These are phyloP conservation scores for Chytridium lagenaria DNA, from an alignment of 371 early-diverging fungal species.

Conservation along the genomic window DNA sequence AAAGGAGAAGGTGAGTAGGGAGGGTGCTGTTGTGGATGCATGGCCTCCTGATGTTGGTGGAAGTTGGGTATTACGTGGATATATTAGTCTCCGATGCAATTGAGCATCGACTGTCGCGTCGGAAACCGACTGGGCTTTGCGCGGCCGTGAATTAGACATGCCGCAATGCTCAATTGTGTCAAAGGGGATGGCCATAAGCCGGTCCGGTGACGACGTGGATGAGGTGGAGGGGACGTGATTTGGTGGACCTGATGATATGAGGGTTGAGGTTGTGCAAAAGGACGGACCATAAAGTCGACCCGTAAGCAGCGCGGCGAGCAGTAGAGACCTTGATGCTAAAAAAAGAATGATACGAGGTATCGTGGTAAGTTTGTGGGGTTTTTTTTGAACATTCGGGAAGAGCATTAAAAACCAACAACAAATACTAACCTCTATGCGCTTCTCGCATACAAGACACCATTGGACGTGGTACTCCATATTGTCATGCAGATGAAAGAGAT, in stretches of 20 bases:
- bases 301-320: conserved; percentile 31
- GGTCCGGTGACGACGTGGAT: conserved; percentile 1
- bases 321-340: conserved; percentile 35
- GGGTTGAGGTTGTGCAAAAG: not conserved
- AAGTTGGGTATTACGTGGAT: too few relatives aligned
- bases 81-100: too few relatives aligned
- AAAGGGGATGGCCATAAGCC: not conserved
- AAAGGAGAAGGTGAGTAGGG: not conserved
- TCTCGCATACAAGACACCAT: conserved; percentile 39
- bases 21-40: not conserved
- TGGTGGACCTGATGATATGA: too few relatives aligned
- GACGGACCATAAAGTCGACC: conserved; percentile 20
- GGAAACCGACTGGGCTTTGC: not conserved
- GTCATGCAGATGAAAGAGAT: not conserved
- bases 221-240: too few relatives aligned
- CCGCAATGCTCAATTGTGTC: not conserved
- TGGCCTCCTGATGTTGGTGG: too few relatives aligned
- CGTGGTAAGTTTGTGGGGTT: too few relatives aligned
- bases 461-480: conserved; percentile 30
- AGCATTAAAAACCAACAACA: too few relatives aligned
- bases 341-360: not conserved
- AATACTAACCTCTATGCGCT: conserved; percentile 27
- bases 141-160: too few relatives aligned
- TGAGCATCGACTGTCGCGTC: too few relatives aligned
- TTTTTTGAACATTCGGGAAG: too few relatives aligned